Percentiles rank a stretch among this genome's conserved stretches.
These are phyloP conservation scores for Pichia manshurica DNA, from an alignment of 805 yeast genomes.

Conservation along the genomic window DNA sequence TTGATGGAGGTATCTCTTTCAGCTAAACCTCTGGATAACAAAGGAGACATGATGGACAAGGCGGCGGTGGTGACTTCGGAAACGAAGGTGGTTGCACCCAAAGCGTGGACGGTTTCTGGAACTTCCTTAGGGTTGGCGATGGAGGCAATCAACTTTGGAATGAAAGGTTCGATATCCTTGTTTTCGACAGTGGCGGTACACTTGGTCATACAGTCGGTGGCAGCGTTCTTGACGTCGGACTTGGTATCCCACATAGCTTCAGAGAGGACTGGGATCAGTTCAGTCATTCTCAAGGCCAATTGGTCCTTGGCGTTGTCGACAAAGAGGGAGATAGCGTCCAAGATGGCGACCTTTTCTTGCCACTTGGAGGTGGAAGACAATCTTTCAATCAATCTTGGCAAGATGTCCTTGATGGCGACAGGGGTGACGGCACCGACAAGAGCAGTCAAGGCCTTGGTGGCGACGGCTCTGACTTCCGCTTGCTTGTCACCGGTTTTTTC, in stretches of 20 bases:
- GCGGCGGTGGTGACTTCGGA: conserved; percentile 99
- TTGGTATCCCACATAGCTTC: conserved; percentile 99
- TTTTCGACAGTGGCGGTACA: conserved; percentile 97
- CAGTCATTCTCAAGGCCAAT: conserved; percentile 98
- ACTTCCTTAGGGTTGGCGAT: conserved; percentile 95
- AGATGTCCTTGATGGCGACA: conserved; percentile 80
- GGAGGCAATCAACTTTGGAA: conserved; percentile 95
- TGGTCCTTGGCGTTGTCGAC: conserved; percentile 94
- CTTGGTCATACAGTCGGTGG: conserved; percentile 91
- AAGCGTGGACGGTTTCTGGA: conserved; percentile 96
- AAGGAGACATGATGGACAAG: conserved; percentile 98
- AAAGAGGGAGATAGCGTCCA: conserved; percentile 76
- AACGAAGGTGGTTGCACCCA: conserved; percentile 99
- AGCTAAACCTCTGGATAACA: conserved; percentile 98
- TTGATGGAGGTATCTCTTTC: conserved; percentile 99
- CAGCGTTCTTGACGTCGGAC: conserved; percentile 95
- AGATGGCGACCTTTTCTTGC: conserved; percentile 94
- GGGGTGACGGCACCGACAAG: conserved; percentile 84
- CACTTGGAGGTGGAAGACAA: conserved; percentile 80
- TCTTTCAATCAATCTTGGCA: conserved; percentile 71
- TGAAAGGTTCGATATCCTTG: conserved; percentile 99
- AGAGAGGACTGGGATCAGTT: conserved; percentile 94
- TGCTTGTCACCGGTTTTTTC: conserved; percentile 88
- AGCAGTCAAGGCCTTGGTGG: conserved; percentile 70
- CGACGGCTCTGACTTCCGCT: conserved; percentile 64